phyloP scores from a whole-genome alignment of 768 basidiomycete species.

The Leccinum boreale region DNA sequence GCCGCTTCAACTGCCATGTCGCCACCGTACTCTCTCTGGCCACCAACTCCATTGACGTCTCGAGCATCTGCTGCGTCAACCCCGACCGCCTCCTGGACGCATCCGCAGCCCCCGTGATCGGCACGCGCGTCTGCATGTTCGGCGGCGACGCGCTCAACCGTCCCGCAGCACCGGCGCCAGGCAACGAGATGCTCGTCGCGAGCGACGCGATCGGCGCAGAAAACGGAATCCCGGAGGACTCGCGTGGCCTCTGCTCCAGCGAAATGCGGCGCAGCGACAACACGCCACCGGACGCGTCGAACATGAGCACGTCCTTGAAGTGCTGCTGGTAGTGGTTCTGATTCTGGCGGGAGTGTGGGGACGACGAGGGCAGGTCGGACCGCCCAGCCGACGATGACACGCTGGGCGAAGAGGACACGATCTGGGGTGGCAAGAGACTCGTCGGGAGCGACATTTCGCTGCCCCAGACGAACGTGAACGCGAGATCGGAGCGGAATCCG shows the following conservation, averaged over 20 bases:
- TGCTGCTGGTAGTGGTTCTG: constrained; percentile 42
- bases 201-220: constrained; percentile 30
- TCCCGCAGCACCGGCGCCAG: constrained; percentile 46
- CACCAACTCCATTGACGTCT: constrained; percentile 33
- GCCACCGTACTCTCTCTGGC: constrained; percentile 47
- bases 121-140: constrained; percentile 10
- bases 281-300: constrained; percentile 56
- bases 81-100: constrained; percentile 28
- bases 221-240: constrained; percentile 21
- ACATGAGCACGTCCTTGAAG: constrained; percentile 65
- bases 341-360: constrained; percentile 26
- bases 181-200: constrained; percentile 62
- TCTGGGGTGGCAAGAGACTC: constrained; percentile 35
- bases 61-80: constrained; percentile 34
- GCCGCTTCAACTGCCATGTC: constrained; percentile 61
- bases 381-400: constrained; percentile 23
- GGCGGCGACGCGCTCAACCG: constrained; percentile 32
- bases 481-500: constrained; percentile 39
- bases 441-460: constrained; percentile 34
- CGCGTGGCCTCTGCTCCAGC: constrained; percentile 37
- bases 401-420: constrained; percentile 25
- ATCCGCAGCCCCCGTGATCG: constrained; percentile 22
- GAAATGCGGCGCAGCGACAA: constrained; percentile 55
- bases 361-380: constrained; percentile 25
- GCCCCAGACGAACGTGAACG: constrained; percentile 51